Evolutionary conservation across 495 filamentous ascomycete species (phyloP).

Genomic region (Neurospora intermedia): DNA sequence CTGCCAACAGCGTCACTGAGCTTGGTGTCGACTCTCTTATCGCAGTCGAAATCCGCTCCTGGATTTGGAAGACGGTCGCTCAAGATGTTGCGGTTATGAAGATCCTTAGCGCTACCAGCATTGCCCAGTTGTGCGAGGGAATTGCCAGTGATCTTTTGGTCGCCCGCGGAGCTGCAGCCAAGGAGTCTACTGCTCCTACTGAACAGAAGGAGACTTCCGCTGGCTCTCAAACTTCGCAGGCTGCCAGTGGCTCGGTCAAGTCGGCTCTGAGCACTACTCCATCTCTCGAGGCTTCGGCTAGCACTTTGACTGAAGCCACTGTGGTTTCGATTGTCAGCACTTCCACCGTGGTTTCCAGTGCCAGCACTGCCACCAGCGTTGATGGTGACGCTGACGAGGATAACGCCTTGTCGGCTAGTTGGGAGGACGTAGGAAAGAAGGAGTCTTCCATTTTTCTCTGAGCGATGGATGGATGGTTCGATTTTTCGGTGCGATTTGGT

Average conservation of each 20-base stretch:
- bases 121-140: constrained; percentile 18
- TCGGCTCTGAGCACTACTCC: background rate
- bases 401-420: background rate
- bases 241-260: background rate
- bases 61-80: constrained; percentile 33
- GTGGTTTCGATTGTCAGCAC: background rate
- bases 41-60: constrained; percentile 35
- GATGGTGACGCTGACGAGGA: background rate
- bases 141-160: background rate
- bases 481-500: background rate
- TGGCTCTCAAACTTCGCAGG: background rate
- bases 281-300: background rate
- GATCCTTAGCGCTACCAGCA: constrained; percentile 33
- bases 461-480: background rate
- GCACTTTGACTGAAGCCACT: background rate
- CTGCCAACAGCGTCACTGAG: constrained; percentile 16
- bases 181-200: background rate
- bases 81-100: constrained; percentile 42
- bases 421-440: background rate
- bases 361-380: background rate
- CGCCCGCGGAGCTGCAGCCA: background rate
- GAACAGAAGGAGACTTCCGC: background rate
- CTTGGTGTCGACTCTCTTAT: constrained; percentile 41
- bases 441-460: background rate
- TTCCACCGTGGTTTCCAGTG: background rate